A percentile compares a stretch with the other conserved stretches of the same genome.
phyloP scores from a whole-genome alignment of 176 grass and related monocot species.

The Bonia amplexicaulis region DNA sequence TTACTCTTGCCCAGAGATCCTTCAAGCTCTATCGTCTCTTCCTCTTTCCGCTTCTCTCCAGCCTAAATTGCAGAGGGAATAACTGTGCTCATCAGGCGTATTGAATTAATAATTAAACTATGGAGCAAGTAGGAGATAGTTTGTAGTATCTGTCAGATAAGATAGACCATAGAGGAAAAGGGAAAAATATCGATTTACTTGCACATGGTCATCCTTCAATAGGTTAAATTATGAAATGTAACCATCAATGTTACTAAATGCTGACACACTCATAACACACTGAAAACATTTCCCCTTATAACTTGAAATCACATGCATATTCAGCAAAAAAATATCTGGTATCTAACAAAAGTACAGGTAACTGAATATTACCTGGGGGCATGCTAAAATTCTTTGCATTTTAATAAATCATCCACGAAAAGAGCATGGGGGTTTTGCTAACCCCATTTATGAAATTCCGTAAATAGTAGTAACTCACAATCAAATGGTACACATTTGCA shows the following conservation, averaged over 20 bases:
- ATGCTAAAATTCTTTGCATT: neutral
- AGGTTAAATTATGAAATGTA: neutral
- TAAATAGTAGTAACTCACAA: neutral
- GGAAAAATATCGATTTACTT: neutral
- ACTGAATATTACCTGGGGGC: neutral
- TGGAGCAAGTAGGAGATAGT: neutral
- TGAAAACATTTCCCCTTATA: neutral
- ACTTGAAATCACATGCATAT: neutral
- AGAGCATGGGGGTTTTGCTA: neutral
- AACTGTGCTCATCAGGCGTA: neutral
- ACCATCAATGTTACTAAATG: neutral
- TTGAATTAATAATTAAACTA: slow-evolving; percentile 6
- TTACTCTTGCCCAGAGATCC: slow-evolving; percentile 84
- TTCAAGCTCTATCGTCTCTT: slow-evolving; percentile 90
- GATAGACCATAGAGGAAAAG: neutral
- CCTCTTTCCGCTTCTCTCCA: slow-evolving; percentile 93
- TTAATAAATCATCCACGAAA: neutral
- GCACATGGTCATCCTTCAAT: neutral
- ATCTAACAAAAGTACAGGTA: neutral
- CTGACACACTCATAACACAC: neutral
- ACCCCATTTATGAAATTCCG: neutral
- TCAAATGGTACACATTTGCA: neutral
- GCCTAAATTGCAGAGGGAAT: slow-evolving; percentile 48
- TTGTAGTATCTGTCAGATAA: neutral
- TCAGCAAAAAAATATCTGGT: neutral